phyloP scores from a whole-genome alignment of 2,329 filamentous ascomycete species.

The Curvularia verruculosa region DNA sequence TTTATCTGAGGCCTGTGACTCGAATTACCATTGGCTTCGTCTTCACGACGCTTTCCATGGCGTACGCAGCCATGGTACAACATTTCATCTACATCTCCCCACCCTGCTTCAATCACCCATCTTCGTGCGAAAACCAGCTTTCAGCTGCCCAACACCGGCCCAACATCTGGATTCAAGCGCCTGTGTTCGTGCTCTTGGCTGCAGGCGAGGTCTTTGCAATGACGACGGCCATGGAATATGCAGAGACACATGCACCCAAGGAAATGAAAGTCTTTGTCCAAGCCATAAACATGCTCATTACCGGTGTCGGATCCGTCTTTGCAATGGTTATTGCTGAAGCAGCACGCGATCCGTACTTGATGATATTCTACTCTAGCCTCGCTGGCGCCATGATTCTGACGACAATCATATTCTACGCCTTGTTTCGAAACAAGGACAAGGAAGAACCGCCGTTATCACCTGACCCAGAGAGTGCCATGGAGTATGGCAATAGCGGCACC shows the following conservation, averaged over 20 bases:
- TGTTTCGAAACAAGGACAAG: constrained; percentile 35
- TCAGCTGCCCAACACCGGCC: constrained; percentile 38
- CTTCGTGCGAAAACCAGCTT: constrained; percentile 30
- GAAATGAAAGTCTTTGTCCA: constrained; percentile 51
- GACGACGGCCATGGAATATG: constrained; percentile 53
- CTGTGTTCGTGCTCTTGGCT: constrained; percentile 50
- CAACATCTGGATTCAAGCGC: constrained; percentile 51
- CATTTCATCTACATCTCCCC: constrained; percentile 39
- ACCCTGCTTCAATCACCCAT: constrained; percentile 47
- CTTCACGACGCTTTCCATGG: constrained; percentile 39
- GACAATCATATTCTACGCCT: constrained; percentile 30
- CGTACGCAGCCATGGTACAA: constrained; percentile 41
- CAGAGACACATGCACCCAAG: constrained; percentile 52
- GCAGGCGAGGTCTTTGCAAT: constrained; percentile 53
- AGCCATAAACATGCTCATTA: constrained; percentile 43
- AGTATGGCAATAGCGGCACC: neutral
- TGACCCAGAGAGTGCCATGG: neutral
- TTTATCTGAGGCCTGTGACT: constrained; percentile 38
- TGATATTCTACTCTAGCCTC: constrained; percentile 36
- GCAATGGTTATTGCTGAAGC: constrained; percentile 43
- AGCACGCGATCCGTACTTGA: constrained; percentile 39
- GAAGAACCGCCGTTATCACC: neutral
- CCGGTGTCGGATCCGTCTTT: constrained; percentile 38
- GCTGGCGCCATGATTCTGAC: constrained; percentile 31
- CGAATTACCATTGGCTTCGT: constrained; percentile 42